Percentiles rank a stretch among this genome's conserved stretches.
phyloP scores from a whole-genome alignment of 2,329 filamentous ascomycete species.

The Elsinoe australis region DNA sequence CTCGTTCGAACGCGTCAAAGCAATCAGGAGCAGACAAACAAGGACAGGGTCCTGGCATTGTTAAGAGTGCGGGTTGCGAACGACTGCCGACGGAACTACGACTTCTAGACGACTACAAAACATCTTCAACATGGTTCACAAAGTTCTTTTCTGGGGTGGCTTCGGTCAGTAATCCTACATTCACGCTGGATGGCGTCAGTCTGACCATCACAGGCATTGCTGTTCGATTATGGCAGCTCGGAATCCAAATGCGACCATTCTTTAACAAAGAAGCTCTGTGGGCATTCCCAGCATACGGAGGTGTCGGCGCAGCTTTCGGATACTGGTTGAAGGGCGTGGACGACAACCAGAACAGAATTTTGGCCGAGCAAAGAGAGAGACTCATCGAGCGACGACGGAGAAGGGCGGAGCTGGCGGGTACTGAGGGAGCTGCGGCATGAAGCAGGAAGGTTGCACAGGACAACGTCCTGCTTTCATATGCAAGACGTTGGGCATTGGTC shows the following conservation, averaged over 20 bases:
- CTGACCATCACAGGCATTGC: slow-evolving; percentile 60
- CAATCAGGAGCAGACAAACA: background rate
- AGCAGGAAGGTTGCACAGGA: background rate
- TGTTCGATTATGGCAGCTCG: slow-evolving; percentile 91
- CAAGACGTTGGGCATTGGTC: no score
- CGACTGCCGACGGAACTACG: background rate
- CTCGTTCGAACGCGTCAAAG: slow-evolving; percentile 13
- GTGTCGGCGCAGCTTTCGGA: slow-evolving; percentile 81
- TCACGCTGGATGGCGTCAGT: background rate
- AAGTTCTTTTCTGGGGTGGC: slow-evolving; percentile 74
- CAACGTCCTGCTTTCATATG: background rate
- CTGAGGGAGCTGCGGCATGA: slow-evolving; percentile 24
- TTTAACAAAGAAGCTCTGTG: slow-evolving; percentile 77
- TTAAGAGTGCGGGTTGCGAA: slow-evolving; percentile 11
- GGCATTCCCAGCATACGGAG: slow-evolving; percentile 85
- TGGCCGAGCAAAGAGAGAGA: slow-evolving; percentile 68
- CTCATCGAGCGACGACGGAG: slow-evolving; percentile 85
- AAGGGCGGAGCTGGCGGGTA: slow-evolving; percentile 58
- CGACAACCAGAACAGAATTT: slow-evolving; percentile 65
- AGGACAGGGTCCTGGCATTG: background rate
- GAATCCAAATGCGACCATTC: slow-evolving; percentile 95
- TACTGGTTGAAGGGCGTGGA: slow-evolving; percentile 96
- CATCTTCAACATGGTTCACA: slow-evolving; percentile 40
- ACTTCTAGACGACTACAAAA: background rate
- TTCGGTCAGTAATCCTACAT: slow-evolving; percentile 60